Evolutionary conservation across 2,329 filamentous ascomycete genomes (phyloP), one percentile per base, ranked within the genome.

Genomic region (Blastomyces parvus): DNA sequence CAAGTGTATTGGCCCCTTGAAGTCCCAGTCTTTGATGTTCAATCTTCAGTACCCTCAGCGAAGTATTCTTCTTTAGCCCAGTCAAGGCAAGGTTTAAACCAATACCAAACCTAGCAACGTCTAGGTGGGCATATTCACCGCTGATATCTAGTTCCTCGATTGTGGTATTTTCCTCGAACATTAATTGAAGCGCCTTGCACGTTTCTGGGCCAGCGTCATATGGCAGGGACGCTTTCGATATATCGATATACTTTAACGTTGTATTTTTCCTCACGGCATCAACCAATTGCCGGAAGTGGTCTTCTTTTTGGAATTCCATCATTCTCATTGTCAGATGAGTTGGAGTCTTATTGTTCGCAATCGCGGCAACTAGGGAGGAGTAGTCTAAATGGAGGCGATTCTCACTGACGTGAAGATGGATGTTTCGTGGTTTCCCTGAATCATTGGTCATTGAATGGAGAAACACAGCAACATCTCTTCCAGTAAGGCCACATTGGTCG

Each of bases 41-140:
- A 61, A 90, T 86, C 62, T 83, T 81, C 63, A 90, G 76, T 17
- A 85, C 77, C 65, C 82, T 83, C 62, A 90, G 71, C 1, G 84
- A 81, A 40, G 76, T 82, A 70, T 90, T 90, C 63, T 81, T 79
- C 69, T 86, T 85, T 65, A 90, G 74, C 4, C 87, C 87, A 22
- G 80, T 81, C 64, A 90, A 74, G 22, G 87, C 86, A 61, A 84
- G 79, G 68, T 88, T 88, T 64, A 90, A 80, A 2, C 87, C 86
- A 62, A 86, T 84, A 19, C 87, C 87, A 66, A 89, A 84, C 59
- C 86, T 83, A 2, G 86, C 86, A 3, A 85, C 85, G 69, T 89
- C 87, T n/a, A 90, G 73, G 68, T 88, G 83, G 6, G 87, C 87
- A 67, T 87, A 85, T 69, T 89, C 87, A 9, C 87, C 87, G 33